Percentiles rank a stretch among this genome's conserved stretches.
Evolutionary conservation across 1,139 yeast genomes (phyloP).

Genomic region (Scheffersomyces segobiensis): DNA sequence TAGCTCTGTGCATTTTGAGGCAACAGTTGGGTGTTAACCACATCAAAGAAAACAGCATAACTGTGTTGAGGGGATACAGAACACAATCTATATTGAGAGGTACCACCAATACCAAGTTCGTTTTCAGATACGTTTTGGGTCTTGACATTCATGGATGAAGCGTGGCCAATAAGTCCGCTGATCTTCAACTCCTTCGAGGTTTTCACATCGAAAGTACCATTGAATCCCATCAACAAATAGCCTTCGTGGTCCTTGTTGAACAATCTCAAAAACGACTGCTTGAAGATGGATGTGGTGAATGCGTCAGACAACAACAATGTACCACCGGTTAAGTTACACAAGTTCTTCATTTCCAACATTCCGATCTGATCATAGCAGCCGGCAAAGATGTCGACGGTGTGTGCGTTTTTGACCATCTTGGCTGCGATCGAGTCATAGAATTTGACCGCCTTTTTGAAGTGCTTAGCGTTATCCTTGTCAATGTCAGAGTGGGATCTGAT

Average conservation of each 20-base stretch:
- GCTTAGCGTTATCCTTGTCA: slow-evolving; percentile 84
- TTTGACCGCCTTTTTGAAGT: slow-evolving; percentile 86
- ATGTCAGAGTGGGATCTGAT: slow-evolving; percentile 96
- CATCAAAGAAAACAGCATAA: slow-evolving; percentile 86
- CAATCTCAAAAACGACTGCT: slow-evolving; percentile 86
- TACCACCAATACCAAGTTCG: slow-evolving; percentile 91
- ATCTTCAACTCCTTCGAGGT: slow-evolving; percentile 88
- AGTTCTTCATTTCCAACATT: slow-evolving; percentile 90
- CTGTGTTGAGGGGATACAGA: slow-evolving; percentile 83
- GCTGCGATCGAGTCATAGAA: slow-evolving; percentile 80
- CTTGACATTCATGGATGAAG: slow-evolving; percentile 67
- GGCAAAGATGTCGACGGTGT: slow-evolving; percentile 89
- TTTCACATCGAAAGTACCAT: slow-evolving; percentile 80
- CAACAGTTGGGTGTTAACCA: slow-evolving; percentile 54
- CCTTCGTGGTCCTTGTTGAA: slow-evolving; percentile 88
- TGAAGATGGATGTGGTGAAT: slow-evolving; percentile 93
- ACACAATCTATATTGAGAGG: slow-evolving; percentile 84
- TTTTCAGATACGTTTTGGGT: slow-evolving; percentile 82
- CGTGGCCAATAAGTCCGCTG: slow-evolving; percentile 93
- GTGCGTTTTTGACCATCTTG: slow-evolving; percentile 74
- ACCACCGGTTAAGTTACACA: slow-evolving; percentile 93
- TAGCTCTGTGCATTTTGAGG: slow-evolving; percentile 55
- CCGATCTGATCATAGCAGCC: slow-evolving; percentile 99
- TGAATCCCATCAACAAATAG: slow-evolving; percentile 82
- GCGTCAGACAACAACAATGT: slow-evolving; percentile 89